These are phyloP conservation scores for Aspergillaceae sp. DNA, from an alignment of 2,329 filamentous ascomycete species.

Conservation along the genomic window DNA sequence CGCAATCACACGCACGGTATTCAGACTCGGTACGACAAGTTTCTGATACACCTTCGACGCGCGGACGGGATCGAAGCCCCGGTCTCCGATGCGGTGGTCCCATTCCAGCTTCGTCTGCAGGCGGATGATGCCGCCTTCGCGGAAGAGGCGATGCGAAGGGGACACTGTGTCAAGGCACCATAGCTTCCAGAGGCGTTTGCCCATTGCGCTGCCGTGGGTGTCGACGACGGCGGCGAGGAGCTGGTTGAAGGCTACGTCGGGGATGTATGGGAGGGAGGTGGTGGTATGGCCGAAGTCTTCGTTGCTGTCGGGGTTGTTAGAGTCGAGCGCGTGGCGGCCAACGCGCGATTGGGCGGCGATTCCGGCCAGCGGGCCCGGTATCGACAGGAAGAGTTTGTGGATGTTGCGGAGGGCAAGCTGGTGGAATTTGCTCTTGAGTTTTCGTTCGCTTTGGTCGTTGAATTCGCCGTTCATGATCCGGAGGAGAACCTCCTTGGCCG, in stretches of 20 bases:
- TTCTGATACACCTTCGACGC: constrained; percentile 18
- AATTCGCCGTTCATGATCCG: constrained; percentile 29
- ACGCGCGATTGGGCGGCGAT: constrained; percentile 12
- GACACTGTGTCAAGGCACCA: constrained; percentile 36
- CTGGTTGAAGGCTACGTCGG: constrained; percentile 41
- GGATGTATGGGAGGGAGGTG: constrained; percentile 20
- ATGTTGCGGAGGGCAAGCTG: constrained; percentile 21
- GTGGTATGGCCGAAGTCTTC: constrained; percentile 2
- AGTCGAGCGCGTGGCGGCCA: constrained; percentile 4
- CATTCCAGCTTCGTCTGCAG: constrained; percentile 18
- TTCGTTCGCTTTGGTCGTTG: constrained; percentile 14
- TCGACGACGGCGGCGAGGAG: constrained; percentile 49
- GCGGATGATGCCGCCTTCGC: constrained; percentile 20
- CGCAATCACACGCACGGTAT: constrained; percentile 30
- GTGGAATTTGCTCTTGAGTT: constrained; percentile 16
- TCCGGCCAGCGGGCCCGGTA: constrained; percentile 24
- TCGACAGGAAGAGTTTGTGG: constrained; percentile 21
- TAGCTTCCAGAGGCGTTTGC: constrained; percentile 39
- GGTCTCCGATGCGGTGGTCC: constrained; percentile 13
- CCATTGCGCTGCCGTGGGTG: constrained; percentile 40
- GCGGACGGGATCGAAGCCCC: constrained; percentile 19
- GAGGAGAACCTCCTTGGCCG: constrained; percentile 24
- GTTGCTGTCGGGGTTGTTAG: constrained; percentile 4
- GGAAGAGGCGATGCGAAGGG: constrained; percentile 12
- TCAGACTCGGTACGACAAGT: constrained; percentile 24